phyloP scores from a whole-genome alignment of 2,329 filamentous ascomycete species.

The Cercospora zeae-maydis region DNA sequence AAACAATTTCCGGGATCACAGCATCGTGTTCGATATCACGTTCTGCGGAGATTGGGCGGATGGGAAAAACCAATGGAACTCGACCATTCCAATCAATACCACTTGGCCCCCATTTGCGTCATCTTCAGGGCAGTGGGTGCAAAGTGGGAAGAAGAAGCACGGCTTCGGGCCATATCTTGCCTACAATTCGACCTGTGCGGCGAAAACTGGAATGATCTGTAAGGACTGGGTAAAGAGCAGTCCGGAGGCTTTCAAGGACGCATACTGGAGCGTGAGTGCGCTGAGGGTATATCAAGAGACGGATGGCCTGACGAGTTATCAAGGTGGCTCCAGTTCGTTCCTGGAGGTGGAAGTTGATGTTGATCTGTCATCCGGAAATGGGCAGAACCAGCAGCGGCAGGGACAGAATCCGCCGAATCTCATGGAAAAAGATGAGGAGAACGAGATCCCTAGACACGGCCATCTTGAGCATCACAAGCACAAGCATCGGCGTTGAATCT shows the following conservation, averaged over 20 bases:
- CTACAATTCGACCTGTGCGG: conserved; percentile 31
- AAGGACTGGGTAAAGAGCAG: conserved; percentile 35
- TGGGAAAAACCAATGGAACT: conserved; percentile 30
- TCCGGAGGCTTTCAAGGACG: conserved; percentile 36
- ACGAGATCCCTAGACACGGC: too few relatives aligned
- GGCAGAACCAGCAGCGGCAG: background rate
- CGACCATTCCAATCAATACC: background rate
- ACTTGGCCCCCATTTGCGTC: background rate
- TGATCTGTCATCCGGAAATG: background rate
- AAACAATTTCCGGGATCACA: conserved; percentile 35
- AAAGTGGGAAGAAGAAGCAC: background rate
- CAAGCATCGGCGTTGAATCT: background rate
- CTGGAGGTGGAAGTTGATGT: background rate
- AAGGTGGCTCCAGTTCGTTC: background rate
- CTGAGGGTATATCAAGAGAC: conserved; percentile 39
- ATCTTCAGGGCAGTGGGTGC: background rate
- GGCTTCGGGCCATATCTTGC: background rate
- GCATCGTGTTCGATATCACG: conserved; percentile 63
- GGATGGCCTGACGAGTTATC: background rate
- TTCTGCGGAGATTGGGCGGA: conserved; percentile 44
- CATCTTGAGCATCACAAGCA: background rate
- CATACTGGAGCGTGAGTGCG: conserved; percentile 44
- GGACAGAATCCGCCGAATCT: background rate
- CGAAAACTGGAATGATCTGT: conserved; percentile 29
- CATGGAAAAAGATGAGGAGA: background rate